These are phyloP conservation scores for Ramaria sp. DNA, from an alignment of 768 basidiomycete species.

Conservation along the genomic window DNA sequence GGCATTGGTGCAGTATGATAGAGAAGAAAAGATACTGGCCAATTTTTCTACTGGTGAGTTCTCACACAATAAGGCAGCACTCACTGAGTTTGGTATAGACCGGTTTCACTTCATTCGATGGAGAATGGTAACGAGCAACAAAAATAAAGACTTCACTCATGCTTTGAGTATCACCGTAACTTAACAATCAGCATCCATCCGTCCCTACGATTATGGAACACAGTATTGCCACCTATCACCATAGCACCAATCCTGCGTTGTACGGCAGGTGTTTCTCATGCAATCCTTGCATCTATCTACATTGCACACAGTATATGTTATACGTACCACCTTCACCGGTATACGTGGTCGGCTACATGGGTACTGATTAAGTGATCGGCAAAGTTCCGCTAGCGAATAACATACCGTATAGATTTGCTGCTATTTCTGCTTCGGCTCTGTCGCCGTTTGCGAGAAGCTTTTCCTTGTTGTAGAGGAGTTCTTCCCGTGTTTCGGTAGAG, in stretches of 20 bases:
- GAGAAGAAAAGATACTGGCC: slow-evolving; percentile 84
- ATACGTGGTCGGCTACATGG: slow-evolving; percentile 69
- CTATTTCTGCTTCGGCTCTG: slow-evolving; percentile 93
- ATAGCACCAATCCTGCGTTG: no score
- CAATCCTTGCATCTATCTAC: neutral
- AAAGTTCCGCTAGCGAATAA: slow-evolving; percentile 7
- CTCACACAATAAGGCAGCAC: neutral
- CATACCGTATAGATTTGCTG: slow-evolving; percentile 80
- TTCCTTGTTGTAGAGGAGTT: slow-evolving; percentile 98
- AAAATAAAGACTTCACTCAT: no score
- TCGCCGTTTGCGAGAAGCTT: slow-evolving; percentile 95
- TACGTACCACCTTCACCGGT: slow-evolving; percentile 40
- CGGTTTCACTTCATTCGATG: slow-evolving; percentile 7
- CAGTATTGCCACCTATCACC: no score
- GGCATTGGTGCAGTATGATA: slow-evolving; percentile 82
- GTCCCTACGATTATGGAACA: no score
- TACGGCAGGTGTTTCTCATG: neutral
- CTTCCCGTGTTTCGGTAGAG: slow-evolving; percentile 96
- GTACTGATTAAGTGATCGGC: slow-evolving; percentile 15
- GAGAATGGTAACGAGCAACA: slow-evolving; percentile 2
- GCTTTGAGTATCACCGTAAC: no score
- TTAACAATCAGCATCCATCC: no score
- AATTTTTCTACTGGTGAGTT: slow-evolving; percentile 66
- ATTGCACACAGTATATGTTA: neutral
- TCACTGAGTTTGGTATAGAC: neutral